These are phyloP conservation scores for Ophiostoma australiae DNA, from an alignment of 2,329 filamentous ascomycete genomes.

Conservation along the genomic window DNA sequence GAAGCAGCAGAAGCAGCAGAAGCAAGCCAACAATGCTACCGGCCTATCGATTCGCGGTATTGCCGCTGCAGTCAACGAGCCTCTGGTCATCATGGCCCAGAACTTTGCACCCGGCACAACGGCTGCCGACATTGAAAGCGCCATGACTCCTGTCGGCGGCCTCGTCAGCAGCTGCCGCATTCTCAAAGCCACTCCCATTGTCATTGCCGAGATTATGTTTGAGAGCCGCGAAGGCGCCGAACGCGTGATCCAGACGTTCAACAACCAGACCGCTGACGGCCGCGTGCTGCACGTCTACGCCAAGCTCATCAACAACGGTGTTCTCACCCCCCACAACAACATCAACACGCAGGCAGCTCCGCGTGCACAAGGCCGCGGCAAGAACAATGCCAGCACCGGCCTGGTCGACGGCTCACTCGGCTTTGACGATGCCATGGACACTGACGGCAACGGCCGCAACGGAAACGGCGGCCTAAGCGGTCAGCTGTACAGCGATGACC, in stretches of 20 bases:
- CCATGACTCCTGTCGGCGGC: conserved; percentile 70
- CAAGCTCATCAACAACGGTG: conserved; percentile 48
- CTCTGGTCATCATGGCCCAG: conserved; percentile 67
- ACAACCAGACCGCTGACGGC: conserved; percentile 75
- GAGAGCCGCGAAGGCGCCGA: conserved; percentile 67
- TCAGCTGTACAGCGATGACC: conserved; percentile 50
- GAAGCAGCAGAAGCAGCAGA: conserved; percentile 30
- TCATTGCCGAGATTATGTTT: conserved; percentile 75
- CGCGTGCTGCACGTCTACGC: conserved; percentile 66
- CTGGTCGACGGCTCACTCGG: conserved; percentile 52
- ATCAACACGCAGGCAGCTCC: background rate
- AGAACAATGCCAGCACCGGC: conserved; percentile 35
- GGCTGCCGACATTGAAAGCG: conserved; percentile 75
- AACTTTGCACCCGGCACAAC: conserved; percentile 81
- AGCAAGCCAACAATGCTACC: background rate
- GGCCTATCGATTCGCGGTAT: conserved; percentile 70
- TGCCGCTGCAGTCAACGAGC: conserved; percentile 47
- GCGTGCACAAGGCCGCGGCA: conserved; percentile 4
- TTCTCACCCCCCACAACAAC: conserved; percentile 32
- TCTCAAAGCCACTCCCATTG: conserved; percentile 61
- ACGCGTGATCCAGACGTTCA: conserved; percentile 68
- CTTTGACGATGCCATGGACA: conserved; percentile 48
- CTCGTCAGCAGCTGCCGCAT: conserved; percentile 63
- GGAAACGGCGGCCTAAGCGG: conserved; percentile 28
- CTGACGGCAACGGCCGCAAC: conserved; percentile 30